phyloP scores from a whole-genome alignment of 768 basidiomycete genomes.

The Collybia mongolica region DNA sequence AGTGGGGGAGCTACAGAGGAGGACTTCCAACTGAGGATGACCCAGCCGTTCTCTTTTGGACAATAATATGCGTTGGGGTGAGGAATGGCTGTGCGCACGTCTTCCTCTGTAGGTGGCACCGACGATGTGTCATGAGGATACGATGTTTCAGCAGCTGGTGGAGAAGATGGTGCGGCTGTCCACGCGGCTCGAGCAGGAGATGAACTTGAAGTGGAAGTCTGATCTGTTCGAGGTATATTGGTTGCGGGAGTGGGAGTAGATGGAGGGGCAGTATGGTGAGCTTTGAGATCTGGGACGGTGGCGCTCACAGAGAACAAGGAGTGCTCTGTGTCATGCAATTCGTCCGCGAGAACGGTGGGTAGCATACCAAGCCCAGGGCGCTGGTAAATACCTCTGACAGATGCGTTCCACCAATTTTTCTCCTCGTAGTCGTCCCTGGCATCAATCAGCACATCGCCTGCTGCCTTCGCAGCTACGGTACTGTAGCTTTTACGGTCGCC shows the following conservation, averaged over 20 bases:
- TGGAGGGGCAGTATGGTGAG: neutral
- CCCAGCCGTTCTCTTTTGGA: slow-evolving; percentile 80
- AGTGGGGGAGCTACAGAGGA: slow-evolving; percentile 63
- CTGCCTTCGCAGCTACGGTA: slow-evolving; percentile 12
- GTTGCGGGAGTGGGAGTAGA: neutral
- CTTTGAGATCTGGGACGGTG: slow-evolving; percentile 20
- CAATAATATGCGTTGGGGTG: slow-evolving; percentile 86
- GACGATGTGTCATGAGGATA: neutral
- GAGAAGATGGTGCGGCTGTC: neutral
- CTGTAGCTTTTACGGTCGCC: slow-evolving; percentile 12
- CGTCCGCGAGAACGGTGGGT: slow-evolving; percentile 64
- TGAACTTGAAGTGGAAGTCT: neutral
- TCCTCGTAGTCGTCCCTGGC: slow-evolving; percentile 64
- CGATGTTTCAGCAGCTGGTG: slow-evolving; percentile 8
- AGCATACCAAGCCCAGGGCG: slow-evolving; percentile 75
- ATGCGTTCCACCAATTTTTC: slow-evolving; percentile 65
- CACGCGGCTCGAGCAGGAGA: neutral
- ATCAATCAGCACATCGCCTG: slow-evolving; percentile 45
- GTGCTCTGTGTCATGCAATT: slow-evolving; percentile 72
- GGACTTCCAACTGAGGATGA: slow-evolving; percentile 68
- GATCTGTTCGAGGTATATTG: neutral
- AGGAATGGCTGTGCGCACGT: slow-evolving; percentile 68
- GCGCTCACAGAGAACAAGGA: slow-evolving; percentile 62
- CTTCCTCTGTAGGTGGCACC: slow-evolving; percentile 51
- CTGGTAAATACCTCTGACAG: slow-evolving; percentile 36